Base-by-base conservation (phyloP, 176 grass and related monocot species). In the Musa beccarii region DNA sequence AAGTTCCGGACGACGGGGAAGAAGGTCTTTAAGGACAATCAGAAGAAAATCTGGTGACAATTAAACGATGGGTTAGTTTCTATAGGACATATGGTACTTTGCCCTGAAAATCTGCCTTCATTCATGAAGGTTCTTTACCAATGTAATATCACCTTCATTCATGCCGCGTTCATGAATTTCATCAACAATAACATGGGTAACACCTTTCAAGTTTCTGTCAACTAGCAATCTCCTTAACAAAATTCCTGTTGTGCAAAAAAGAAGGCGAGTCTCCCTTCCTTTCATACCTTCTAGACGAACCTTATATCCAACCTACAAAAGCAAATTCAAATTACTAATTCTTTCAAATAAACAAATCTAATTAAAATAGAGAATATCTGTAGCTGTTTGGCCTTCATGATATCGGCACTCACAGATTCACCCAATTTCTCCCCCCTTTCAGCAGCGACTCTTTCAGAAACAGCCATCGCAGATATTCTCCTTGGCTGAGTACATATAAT, bases 131-230 rank as follows among this genome's bases (percentile, higher is more conserved):
- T 56, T 25, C 11, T 56, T 16, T 17, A 59, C 12, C 28, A 69
- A 80, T 3, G 11, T 78, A 78, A 63, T 76, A 62, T 76, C n/a
- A 99, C 95, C 95, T 91, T 99, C 95, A 79, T 99, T 99, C 90
- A 99, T 99, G 80, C 95, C 95, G 54, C 90, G 91, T 80, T 99
- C 95, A 89, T 99, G 95, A 75, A 99, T 99, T 83, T 99, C 95
- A 89, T 99, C 95, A 28, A 94, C 95, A 76, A 99, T 79, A 85
- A 99, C 95, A 85, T 99, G 90, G 49, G 84, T 99, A 79, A 94
- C 88, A 79, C 95, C 95, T 84, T 91, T 94, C 84, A 99, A 83
- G 66, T 72, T 91, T 84, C 88, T 81, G 64, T 99, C 95, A 72
- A 99, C 84, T 75, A 99, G 85, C 80, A 99, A 84, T 82, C 95